These are phyloP conservation scores for Coccomyxa subellipsoidea DNA, from an alignment of 163 green algal genomes.

Conservation along the genomic window DNA sequence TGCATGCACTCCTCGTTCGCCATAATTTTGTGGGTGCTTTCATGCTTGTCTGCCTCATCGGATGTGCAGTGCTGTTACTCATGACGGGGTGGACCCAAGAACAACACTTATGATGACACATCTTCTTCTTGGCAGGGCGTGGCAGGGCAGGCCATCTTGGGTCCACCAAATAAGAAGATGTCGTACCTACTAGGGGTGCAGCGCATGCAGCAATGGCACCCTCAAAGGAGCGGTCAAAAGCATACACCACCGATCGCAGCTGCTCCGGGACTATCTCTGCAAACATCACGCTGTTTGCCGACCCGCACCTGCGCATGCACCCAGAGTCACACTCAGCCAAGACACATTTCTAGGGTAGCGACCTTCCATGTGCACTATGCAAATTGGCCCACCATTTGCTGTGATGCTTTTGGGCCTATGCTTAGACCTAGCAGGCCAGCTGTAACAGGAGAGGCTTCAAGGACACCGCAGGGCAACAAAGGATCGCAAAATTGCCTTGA, in stretches of 20 bases:
- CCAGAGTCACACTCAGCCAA: not conserved
- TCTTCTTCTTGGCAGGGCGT: not conserved
- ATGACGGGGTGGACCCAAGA: not conserved
- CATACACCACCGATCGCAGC: constrained; percentile 71
- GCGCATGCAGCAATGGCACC: constrained; percentile 52
- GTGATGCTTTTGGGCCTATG: not conserved
- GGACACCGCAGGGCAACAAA: not conserved
- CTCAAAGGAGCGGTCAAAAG: constrained; percentile 77
- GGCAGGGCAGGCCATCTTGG: not conserved
- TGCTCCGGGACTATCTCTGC: constrained; percentile 70
- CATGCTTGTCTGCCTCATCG: no score
- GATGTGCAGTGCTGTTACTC: no score
- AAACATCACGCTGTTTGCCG: constrained; percentile 36
- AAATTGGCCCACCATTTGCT: not conserved
- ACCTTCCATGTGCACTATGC: not conserved
- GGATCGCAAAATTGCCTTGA: not conserved
- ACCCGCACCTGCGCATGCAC: not conserved
- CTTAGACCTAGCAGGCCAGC: not conserved
- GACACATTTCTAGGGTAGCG: not conserved
- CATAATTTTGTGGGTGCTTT: no score
- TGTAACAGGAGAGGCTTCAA: not conserved
- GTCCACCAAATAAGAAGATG: not conserved
- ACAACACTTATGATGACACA: not conserved
- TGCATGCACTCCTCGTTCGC: no score
- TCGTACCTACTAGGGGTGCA: constrained; percentile 16